Evolutionary conservation across 176 grass and related monocot species (phyloP).

Genomic region (Paspalum notatum): DNA sequence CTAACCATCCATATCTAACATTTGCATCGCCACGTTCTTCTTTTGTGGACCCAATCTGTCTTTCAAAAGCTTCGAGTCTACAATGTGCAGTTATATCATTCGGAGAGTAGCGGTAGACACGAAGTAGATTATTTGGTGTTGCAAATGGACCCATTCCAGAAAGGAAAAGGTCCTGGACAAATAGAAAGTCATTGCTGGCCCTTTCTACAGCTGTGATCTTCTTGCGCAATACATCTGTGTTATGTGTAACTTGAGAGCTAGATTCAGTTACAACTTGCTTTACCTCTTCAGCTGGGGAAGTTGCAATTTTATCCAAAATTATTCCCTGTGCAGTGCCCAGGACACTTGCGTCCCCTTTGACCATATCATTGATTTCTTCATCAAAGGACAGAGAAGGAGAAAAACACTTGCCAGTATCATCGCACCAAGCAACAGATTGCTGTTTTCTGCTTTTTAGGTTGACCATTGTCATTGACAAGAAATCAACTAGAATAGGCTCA

Average conservation of each 20-base stretch:
- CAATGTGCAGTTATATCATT: conserved; percentile 59
- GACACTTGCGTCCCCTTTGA: conserved; percentile 15
- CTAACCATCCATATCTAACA: conserved; percentile 72
- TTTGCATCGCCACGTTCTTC: conserved; percentile 55
- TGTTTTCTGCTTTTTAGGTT: conserved; percentile 66
- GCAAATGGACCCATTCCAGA: conserved; percentile 76
- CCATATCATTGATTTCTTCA: conserved; percentile 36
- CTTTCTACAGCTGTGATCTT: conserved; percentile 60
- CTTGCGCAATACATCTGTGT: conserved; percentile 57
- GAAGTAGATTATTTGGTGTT: conserved; percentile 46
- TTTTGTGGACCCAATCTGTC: conserved; percentile 47
- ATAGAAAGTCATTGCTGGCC: conserved; percentile 48
- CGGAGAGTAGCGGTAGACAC: conserved; percentile 57
- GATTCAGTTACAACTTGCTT: conserved; percentile 56
- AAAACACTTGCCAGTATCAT: conserved; percentile 62
- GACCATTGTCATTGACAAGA: conserved; percentile 69
- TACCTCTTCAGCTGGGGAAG: conserved; percentile 49
- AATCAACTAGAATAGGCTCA: conserved; percentile 65
- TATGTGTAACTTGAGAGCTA: conserved; percentile 32
- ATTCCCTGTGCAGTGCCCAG: conserved; percentile 16
- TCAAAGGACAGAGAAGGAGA: conserved; percentile 67
- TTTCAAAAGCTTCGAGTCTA: conserved; percentile 67
- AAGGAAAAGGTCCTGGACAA: conserved; percentile 58
- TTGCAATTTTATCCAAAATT: conserved; percentile 31
- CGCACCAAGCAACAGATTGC: conserved; percentile 70